phyloP scores from a whole-genome alignment of 1,139 yeast genomes.

The Saccharomyces pastorianus region DNA sequence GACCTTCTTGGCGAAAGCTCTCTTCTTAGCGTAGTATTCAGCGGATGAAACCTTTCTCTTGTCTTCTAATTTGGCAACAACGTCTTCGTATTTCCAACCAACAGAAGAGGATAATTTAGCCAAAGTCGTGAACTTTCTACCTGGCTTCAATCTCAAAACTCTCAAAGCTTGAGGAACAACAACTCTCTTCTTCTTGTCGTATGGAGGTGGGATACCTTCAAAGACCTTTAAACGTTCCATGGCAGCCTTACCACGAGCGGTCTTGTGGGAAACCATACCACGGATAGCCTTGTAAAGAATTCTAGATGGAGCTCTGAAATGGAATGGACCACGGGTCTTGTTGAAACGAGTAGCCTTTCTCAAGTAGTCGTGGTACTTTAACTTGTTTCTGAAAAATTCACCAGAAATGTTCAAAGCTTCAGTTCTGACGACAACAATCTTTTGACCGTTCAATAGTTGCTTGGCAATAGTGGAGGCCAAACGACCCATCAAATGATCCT shows the following conservation, averaged over 20 bases:
- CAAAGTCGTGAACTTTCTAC: constrained; percentile 98
- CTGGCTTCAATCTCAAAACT: constrained; percentile 98
- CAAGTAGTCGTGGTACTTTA: constrained; percentile 99
- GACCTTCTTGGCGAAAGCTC: constrained; percentile 88
- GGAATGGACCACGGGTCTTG: constrained; percentile 99
- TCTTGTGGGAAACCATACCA: constrained; percentile 99
- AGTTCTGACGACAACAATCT: constrained; percentile 94
- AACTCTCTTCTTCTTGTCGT: constrained; percentile 99
- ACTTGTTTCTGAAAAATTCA: constrained; percentile 99
- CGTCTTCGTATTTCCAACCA: constrained; percentile 99
- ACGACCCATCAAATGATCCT: constrained; percentile 99
- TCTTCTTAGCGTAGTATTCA: constrained; percentile 98
- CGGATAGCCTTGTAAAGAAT: constrained; percentile 98
- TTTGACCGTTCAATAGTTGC: constrained; percentile 97
- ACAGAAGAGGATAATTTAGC: constrained; percentile 94
- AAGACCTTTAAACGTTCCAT: constrained; percentile 98
- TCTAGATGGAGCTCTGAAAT: constrained; percentile 99
- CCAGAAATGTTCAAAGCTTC: constrained; percentile 99
- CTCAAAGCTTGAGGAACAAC: constrained; percentile 99
- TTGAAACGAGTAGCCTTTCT: constrained; percentile 98
- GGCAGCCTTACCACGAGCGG: constrained; percentile 99
- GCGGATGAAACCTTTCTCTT: constrained; percentile 99
- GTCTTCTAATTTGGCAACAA: constrained; percentile 96
- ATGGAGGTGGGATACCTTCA: constrained; percentile 99
- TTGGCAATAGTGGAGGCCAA: constrained; percentile 97